Conservation (phyloP, 1,139 yeast genomes). For the Candida neerlandica region DNA sequence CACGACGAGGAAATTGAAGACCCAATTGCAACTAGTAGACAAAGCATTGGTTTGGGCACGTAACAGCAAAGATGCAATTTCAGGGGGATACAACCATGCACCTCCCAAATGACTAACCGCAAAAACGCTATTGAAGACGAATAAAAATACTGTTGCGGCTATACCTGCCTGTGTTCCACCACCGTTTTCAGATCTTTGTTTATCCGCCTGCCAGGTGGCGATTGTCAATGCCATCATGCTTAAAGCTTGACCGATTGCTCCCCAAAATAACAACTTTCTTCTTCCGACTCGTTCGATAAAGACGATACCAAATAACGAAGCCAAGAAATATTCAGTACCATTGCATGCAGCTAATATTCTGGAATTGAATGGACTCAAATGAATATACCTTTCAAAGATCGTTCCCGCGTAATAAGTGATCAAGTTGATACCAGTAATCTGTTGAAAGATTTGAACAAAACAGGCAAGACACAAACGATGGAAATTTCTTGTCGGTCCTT, state of each 20-base stretch:
- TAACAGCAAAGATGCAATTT: constrained; percentile 33
- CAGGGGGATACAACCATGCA: constrained; percentile 50
- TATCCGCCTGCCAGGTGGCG: constrained; percentile 30
- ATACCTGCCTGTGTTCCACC: constrained; percentile 26
- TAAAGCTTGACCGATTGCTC: constrained; percentile 51
- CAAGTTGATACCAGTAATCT: constrained; percentile 32
- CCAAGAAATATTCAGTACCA: constrained; percentile 42
- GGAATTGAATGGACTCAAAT: constrained; percentile 39
- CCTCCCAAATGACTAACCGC: constrained; percentile 34
- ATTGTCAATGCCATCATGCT: constrained; percentile 36
- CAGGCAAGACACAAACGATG: constrained; percentile 50
- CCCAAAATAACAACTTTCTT: constrained; percentile 51
- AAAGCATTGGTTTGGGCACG: constrained; percentile 41
- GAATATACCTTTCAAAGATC: constrained; percentile 45
- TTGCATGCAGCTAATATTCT: constrained; percentile 41
- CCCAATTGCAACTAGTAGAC: constrained; percentile 42
- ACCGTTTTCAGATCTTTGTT: constrained; percentile 11
- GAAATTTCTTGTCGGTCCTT: constrained; percentile 48
- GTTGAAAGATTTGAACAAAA: constrained; percentile 50
- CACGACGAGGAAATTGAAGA: constrained; percentile 33
- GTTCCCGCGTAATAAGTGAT: constrained; percentile 44
- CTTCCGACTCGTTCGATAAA: constrained; percentile 58
- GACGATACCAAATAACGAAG: constrained; percentile 45
- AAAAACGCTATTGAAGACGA: constrained; percentile 36
- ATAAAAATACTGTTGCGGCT: constrained; percentile 41